Evolutionary conservation across 768 basidiomycete species (phyloP).

Genomic region (Fibroporia radiculosa): DNA sequence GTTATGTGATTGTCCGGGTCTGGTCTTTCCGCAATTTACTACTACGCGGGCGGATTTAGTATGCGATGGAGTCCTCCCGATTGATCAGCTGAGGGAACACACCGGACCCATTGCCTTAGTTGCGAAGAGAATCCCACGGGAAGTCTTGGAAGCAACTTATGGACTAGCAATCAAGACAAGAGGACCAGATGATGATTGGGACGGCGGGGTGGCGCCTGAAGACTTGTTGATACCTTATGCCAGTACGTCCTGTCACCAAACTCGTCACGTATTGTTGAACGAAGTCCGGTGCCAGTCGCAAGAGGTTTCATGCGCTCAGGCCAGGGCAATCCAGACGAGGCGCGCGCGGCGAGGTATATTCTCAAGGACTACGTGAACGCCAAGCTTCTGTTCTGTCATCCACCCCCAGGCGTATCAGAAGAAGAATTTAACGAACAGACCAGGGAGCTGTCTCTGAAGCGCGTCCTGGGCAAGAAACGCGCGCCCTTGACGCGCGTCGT

Average conservation of each 20-base stretch:
- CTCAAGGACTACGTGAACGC: slow-evolving; percentile 98
- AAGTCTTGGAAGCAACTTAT: slow-evolving; percentile 85
- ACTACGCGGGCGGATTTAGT: slow-evolving; percentile 94
- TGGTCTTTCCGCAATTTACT: slow-evolving; percentile 98
- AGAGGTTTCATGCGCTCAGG: slow-evolving; percentile 89
- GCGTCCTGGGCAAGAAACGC: slow-evolving; percentile 71
- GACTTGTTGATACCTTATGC: slow-evolving; percentile 85
- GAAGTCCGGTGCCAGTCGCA: slow-evolving; percentile 51
- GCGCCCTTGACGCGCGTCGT: slow-evolving; percentile 83
- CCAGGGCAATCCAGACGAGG: slow-evolving; percentile 96
- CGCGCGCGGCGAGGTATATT: slow-evolving; percentile 84
- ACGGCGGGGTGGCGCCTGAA: slow-evolving; percentile 64
- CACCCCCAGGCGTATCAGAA: slow-evolving; percentile 66
- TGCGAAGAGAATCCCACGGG: slow-evolving; percentile 68
- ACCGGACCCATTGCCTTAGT: slow-evolving; percentile 79
- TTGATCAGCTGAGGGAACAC: slow-evolving; percentile 94
- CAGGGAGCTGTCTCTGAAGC: slow-evolving; percentile 49
- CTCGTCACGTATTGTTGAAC: background rate
- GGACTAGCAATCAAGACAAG: slow-evolving; percentile 68
- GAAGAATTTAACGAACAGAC: slow-evolving; percentile 70
- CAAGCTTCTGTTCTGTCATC: slow-evolving; percentile 83
- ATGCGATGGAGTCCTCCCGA: slow-evolving; percentile 94
- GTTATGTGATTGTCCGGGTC: slow-evolving; percentile 95
- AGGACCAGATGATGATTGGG: slow-evolving; percentile 75
- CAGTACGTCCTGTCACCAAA: slow-evolving; percentile 47